Evolutionary conservation across 331 rosid species (phyloP), one percentile per base, ranked within the genome.

Genomic region (Ulmus americana): DNA sequence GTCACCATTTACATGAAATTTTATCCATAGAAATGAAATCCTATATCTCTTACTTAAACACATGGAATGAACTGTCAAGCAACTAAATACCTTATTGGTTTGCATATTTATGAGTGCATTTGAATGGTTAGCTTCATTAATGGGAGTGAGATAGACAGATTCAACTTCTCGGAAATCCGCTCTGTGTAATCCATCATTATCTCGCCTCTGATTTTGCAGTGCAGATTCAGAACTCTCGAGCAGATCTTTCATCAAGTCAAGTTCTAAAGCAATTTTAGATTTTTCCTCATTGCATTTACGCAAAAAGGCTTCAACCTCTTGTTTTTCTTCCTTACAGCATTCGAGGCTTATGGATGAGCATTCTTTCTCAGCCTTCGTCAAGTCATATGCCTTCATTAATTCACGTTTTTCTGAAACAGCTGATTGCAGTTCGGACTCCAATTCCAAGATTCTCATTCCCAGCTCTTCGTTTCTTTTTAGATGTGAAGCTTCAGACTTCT

Each of bases 251-350:
- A 63, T 76, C 59, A 63, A 65, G 77, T 66, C 70, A 74, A 90
- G 88, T 68, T 94, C 97, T 50, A 59, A 68, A 22, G 81, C 65
- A 74, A 87, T 73, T 83, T 80, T 83, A 75, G 85, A 85, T 73
- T 84, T 94, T 67, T 90, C 96, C 75, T 73, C 85, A 2, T 74
- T 76, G 80, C 97, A 90, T 76, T 82, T 94, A 64, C 56, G 73
- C 53, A 94, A 86, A 63, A 85, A 84, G 22, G 74, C 88, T 84
- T 87, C 96, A 73, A 94, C 92, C 70, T 87, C 84, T 79, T 83
- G 82, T 63, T 89, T 89, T 84, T 92, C 98, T 84, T 85, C 96
- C 83, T 85, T 90, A 71, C 96, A 94, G 86, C 97, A 94, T 65
- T 94, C 96, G 10, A 94, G 96, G 86, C 84, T 76, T 80, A 94